Evolutionary conservation across 208 protist species (phyloP).

Genomic region (Crithidia thermophila): DNA sequence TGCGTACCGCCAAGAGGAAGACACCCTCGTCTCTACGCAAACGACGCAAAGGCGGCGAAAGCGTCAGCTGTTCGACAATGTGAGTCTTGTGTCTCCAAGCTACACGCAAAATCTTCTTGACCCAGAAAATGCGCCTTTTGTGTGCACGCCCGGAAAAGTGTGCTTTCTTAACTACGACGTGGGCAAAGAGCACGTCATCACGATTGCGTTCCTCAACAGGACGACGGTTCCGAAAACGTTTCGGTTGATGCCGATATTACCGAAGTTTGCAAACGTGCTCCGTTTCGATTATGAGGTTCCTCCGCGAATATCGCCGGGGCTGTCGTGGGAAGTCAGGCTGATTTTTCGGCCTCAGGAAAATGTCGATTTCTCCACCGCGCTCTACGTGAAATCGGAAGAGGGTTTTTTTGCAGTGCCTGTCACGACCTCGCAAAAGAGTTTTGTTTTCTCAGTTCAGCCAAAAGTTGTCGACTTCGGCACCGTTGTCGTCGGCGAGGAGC

Average conservation of each 20-base stretch:
- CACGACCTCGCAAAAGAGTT: slow-evolving; percentile 47
- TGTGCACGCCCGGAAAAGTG: slow-evolving; percentile 48
- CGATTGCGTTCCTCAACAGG: slow-evolving; percentile 82
- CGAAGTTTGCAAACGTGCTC: slow-evolving; percentile 64
- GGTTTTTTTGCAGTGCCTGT: slow-evolving; percentile 75
- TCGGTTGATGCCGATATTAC: slow-evolving; percentile 70
- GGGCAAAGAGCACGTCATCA: slow-evolving; percentile 54
- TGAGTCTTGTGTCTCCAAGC: background rate
- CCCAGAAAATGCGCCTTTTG: slow-evolving; percentile 30
- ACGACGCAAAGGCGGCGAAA: slow-evolving; percentile 10
- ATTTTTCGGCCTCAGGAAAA: slow-evolving; percentile 66
- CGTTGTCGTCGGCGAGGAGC: slow-evolving; percentile 71
- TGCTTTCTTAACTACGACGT: slow-evolving; percentile 86
- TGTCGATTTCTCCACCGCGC: slow-evolving; percentile 61
- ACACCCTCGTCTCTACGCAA: background rate
- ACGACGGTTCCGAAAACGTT: slow-evolving; percentile 73
- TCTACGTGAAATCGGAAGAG: slow-evolving; percentile 65
- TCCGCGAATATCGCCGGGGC: slow-evolving; percentile 77
- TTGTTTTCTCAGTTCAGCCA: slow-evolving; percentile 43
- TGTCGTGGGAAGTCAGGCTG: slow-evolving; percentile 67
- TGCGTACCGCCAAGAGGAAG: slow-evolving; percentile 44
- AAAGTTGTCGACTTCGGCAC: slow-evolving; percentile 73
- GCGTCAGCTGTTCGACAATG: slow-evolving; percentile 17
- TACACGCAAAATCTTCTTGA: slow-evolving; percentile 25
- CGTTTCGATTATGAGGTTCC: slow-evolving; percentile 62